Percentiles rank a stretch among this genome's conserved stretches.
phyloP scores from a whole-genome alignment of 164 flowering plant species.

The Protea cynaroides region DNA sequence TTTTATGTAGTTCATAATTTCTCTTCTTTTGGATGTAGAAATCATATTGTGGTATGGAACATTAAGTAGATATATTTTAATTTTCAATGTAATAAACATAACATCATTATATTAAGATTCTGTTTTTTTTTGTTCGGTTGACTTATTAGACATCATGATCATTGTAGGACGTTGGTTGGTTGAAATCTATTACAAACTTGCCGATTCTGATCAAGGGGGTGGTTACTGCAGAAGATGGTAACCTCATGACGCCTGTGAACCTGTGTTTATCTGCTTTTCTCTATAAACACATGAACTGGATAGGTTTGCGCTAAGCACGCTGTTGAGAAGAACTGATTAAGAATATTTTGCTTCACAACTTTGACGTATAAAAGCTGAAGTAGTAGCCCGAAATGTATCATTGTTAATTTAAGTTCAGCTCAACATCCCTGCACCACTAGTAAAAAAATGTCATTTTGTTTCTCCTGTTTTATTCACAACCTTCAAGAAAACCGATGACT shows the following conservation, averaged over 20 bases:
- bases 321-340: too few species aligned
- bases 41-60: neutral
- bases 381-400: too few species aligned
- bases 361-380: too few species aligned
- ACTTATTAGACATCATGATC: neutral
- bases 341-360: too few species aligned
- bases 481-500: too few species aligned
- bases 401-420: too few species aligned
- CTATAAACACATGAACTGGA: too few species aligned
- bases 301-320: too few species aligned
- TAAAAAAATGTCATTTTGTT: too few species aligned
- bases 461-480: too few species aligned
- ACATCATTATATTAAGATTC: neutral
- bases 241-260: conserved; percentile 1
- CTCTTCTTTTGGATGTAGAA: neutral
- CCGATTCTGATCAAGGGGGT: conserved; percentile 81
- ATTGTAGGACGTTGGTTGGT: conserved; percentile 71
- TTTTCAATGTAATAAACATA: neutral
- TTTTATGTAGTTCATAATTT: too few species aligned
- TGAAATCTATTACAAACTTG: conserved; percentile 69
- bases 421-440: too few species aligned
- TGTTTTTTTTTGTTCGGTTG: neutral
- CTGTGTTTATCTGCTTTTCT: neutral
- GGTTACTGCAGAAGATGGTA: conserved; percentile 84
- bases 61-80: neutral